A percentile compares a stretch with the other conserved stretches of the same genome.
Evolutionary conservation across 2,329 filamentous ascomycete genomes (phyloP).

Genomic region (Xylaria sp.): DNA sequence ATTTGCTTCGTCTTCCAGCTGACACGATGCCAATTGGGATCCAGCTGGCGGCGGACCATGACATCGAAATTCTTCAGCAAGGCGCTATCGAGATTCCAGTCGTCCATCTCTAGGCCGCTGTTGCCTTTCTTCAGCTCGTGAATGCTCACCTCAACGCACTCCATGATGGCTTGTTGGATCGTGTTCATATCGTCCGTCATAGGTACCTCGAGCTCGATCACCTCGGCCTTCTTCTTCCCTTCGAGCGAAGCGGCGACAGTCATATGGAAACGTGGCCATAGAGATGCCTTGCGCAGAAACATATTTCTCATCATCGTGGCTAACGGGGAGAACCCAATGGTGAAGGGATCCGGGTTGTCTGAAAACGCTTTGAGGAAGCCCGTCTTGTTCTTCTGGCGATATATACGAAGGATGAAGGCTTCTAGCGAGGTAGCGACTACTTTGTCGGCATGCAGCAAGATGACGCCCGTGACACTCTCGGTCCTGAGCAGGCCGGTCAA

Average conservation of each 20-base stretch:
- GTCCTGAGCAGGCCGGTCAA: constrained; percentile 85
- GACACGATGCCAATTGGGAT: constrained; percentile 96
- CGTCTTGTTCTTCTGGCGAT: constrained; percentile 90
- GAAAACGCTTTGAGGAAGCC: constrained; percentile 98
- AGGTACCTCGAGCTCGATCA: constrained; percentile 94
- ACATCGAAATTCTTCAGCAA: constrained; percentile 92
- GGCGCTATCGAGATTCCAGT: constrained; percentile 95
- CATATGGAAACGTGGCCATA: constrained; percentile 95
- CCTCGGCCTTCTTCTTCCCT: constrained; percentile 91
- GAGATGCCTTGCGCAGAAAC: constrained; percentile 85
- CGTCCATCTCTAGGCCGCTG: constrained; percentile 90
- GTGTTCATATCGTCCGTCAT: constrained; percentile 95
- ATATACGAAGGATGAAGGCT: constrained; percentile 94
- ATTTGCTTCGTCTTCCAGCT: constrained; percentile 97
- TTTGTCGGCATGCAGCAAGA: constrained; percentile 89
- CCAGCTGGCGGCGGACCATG: constrained; percentile 86
- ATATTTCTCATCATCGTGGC: constrained; percentile 92
- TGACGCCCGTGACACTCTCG: constrained; percentile 84
- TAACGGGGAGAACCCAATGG: constrained; percentile 86
- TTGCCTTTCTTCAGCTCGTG: constrained; percentile 93
- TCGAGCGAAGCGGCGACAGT: constrained; percentile 90
- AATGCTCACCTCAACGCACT: constrained; percentile 95
- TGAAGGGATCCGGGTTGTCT: constrained; percentile 91
- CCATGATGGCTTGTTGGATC: constrained; percentile 93
- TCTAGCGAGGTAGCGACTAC: constrained; percentile 88